Conservation (phyloP, 164 flowering plant genomes). For the Nelumbo lutea region DNA sequence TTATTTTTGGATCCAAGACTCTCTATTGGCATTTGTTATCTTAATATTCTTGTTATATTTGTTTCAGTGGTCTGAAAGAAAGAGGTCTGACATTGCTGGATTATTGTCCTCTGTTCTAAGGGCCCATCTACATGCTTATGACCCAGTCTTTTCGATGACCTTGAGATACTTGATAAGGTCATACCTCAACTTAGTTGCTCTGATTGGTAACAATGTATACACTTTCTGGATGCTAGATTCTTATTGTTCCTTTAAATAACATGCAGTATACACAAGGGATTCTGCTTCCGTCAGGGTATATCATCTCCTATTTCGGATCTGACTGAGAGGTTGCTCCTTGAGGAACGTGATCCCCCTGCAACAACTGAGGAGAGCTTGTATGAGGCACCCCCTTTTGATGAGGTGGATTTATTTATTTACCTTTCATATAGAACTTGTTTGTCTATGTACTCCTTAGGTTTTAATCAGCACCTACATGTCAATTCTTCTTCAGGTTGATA, state of each 20-base stretch:
- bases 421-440: not conserved
- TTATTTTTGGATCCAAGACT: no score
- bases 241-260: not conserved
- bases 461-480: constrained; percentile 2
- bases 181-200: not conserved
- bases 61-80: constrained; percentile 88
- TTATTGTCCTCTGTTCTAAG: constrained; percentile 72
- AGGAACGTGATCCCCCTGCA: constrained; percentile 85
- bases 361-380: constrained; percentile 62
- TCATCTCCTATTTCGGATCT: constrained; percentile 89
- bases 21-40: no score
- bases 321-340: constrained; percentile 80
- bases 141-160: constrained; percentile 88
- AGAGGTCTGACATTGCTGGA: constrained; percentile 89
- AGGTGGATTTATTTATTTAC: constrained; percentile 69
- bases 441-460: not conserved
- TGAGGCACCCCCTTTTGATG: constrained; percentile 94
- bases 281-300: constrained; percentile 81
- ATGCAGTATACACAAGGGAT: constrained; percentile 85
- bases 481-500: constrained; percentile 63
- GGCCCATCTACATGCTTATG: constrained; percentile 85
- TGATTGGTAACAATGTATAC: not conserved
- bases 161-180: constrained; percentile 97
- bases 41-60: constrained; percentile 13
- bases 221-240: not conserved